phyloP scores from a whole-genome alignment of 2,329 filamentous ascomycete species.

The Scedosporium aurantiacum region DNA sequence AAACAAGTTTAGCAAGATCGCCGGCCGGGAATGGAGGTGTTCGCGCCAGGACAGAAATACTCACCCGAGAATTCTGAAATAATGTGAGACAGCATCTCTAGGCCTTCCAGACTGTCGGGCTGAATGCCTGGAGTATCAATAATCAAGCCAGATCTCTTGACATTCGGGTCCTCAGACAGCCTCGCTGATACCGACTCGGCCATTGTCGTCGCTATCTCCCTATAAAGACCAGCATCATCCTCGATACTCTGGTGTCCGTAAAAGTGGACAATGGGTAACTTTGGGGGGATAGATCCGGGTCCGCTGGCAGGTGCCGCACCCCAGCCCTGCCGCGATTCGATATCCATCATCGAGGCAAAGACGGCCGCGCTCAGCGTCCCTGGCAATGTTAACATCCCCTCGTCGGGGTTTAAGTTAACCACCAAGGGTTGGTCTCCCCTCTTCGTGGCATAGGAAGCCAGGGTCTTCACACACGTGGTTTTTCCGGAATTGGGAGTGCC shows the following conservation, averaged over 20 bases:
- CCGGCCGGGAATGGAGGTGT: not conserved
- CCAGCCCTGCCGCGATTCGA: slow-evolving; percentile 70
- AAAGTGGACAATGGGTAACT: slow-evolving; percentile 83
- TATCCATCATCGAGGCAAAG: slow-evolving; percentile 76
- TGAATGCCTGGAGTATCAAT: slow-evolving; percentile 71
- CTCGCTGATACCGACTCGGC: slow-evolving; percentile 69
- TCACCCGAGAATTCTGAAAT: slow-evolving; percentile 42
- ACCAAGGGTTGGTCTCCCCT: slow-evolving; percentile 65
- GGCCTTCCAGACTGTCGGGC: slow-evolving; percentile 51
- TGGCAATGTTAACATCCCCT: slow-evolving; percentile 67
- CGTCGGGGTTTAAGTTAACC: slow-evolving; percentile 73
- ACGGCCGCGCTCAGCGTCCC: slow-evolving; percentile 80
- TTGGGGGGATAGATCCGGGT: slow-evolving; percentile 77
- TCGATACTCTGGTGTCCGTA: slow-evolving; percentile 66
- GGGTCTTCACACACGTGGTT: slow-evolving; percentile 64
- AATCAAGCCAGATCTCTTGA: slow-evolving; percentile 65
- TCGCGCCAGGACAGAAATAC: slow-evolving; percentile 3
- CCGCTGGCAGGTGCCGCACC: slow-evolving; percentile 85
- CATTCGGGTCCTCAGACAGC: slow-evolving; percentile 62
- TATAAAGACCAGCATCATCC: slow-evolving; percentile 63
- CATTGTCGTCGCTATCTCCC: slow-evolving; percentile 61
- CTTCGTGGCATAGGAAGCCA: slow-evolving; percentile 71
- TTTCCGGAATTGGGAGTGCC: slow-evolving; percentile 74
- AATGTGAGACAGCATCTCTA: slow-evolving; percentile 74
- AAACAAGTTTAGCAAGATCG: not conserved